Percentiles rank a stretch among this genome's conserved stretches.
These are phyloP conservation scores for Rhododendron kiyosumense DNA, from an alignment of 148 eudicot species.

Conservation along the genomic window DNA sequence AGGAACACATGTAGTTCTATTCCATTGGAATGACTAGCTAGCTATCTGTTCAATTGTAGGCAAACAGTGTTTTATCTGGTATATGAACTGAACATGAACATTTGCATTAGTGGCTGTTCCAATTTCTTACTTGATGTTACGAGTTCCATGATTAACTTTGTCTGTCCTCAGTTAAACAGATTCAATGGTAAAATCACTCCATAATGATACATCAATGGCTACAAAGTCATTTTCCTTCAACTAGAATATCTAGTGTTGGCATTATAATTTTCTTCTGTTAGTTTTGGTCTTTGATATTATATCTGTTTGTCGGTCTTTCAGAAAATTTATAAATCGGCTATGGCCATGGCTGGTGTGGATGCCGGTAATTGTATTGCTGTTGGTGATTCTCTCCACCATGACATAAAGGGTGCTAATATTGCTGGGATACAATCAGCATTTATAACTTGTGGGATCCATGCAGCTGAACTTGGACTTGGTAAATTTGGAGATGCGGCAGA, in stretches of 20 bases:
- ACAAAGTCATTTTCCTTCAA: background rate
- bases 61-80: background rate
- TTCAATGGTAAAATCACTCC: background rate
- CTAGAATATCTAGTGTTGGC: background rate
- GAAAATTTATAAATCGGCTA: slow-evolving; percentile 79
- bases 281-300: background rate
- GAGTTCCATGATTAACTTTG: background rate
- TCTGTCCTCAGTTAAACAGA: background rate
- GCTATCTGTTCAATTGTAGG: background rate
- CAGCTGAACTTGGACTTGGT: slow-evolving; percentile 67
- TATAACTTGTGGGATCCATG: slow-evolving; percentile 78
- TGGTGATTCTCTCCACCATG: slow-evolving; percentile 95
- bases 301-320: slow-evolving; percentile 14
- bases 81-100: background rate
- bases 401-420: slow-evolving; percentile 80
- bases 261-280: background rate
- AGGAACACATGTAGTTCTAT: background rate
- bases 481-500: slow-evolving; percentile 59
- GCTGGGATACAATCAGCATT: slow-evolving; percentile 71
- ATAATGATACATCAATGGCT: background rate
- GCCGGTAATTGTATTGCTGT: slow-evolving; percentile 78
- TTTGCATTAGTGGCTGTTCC: background rate
- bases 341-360: slow-evolving; percentile 68
- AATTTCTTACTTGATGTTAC: background rate
- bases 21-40: background rate